Evolutionary conservation across 495 filamentous ascomycete genomes (phyloP).

Genomic region (Haplographium delicatum): DNA sequence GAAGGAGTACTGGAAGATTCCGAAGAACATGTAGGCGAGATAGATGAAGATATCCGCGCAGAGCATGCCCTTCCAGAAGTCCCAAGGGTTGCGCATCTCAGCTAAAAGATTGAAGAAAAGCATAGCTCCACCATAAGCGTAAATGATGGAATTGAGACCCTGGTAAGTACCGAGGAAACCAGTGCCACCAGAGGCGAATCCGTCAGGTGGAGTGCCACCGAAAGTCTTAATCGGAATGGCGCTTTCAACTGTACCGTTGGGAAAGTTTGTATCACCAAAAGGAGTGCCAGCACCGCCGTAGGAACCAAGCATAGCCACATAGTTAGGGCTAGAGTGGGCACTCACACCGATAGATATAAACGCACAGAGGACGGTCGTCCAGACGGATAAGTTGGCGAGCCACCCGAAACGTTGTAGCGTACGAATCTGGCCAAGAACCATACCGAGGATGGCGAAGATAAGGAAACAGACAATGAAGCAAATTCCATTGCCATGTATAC

Average conservation of each 20-base stretch:
- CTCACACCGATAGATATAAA: slow-evolving; percentile 47
- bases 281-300: slow-evolving; percentile 3
- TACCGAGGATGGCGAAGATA: slow-evolving; percentile 23
- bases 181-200: slow-evolving; percentile 13
- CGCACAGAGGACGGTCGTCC: slow-evolving; percentile 46
- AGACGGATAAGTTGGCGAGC: slow-evolving; percentile 53
- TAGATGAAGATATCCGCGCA: slow-evolving; percentile 53
- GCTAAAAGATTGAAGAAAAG: slow-evolving; percentile 61
- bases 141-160: slow-evolving; percentile 49
- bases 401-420: slow-evolving; percentile 51
- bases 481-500: slow-evolving; percentile 23
- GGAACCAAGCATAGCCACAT: slow-evolving; percentile 24
- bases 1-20: slow-evolving; percentile 47
- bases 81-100: slow-evolving; percentile 57
- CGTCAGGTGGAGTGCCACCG: slow-evolving; percentile 22
- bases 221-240: slow-evolving; percentile 24
- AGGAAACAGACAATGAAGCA: slow-evolving; percentile 48
- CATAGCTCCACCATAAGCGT: slow-evolving; percentile 53
- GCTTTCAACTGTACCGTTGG: slow-evolving; percentile 17
- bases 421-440: slow-evolving; percentile 43
- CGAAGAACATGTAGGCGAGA: slow-evolving; percentile 46
- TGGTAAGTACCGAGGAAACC: slow-evolving; percentile 44
- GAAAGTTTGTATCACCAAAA: slow-evolving; percentile 9
- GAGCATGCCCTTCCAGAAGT: slow-evolving; percentile 58
- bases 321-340: slow-evolving; percentile 43